phyloP scores from a whole-genome alignment of 1,139 yeast genomes.

The Scheffersomyces illinoinensis region DNA sequence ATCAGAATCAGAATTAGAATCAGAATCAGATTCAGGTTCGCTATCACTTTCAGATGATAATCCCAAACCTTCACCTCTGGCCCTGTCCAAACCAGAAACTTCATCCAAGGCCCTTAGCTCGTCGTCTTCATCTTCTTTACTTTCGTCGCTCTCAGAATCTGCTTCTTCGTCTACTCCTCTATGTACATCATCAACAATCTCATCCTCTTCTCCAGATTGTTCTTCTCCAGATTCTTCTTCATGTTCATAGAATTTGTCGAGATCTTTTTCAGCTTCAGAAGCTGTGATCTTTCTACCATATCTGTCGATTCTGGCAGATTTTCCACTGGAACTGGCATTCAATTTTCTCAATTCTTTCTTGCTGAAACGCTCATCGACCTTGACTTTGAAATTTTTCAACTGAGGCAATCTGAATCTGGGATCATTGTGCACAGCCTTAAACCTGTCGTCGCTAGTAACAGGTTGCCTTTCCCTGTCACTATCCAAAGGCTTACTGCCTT shows the following conservation, averaged over 20 bases:
- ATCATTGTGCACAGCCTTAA: slow-evolving; percentile 77
- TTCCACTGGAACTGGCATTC: slow-evolving; percentile 48
- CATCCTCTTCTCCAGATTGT: slow-evolving; percentile 16
- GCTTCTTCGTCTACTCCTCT: slow-evolving; percentile 22
- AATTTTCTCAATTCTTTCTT: slow-evolving; percentile 66
- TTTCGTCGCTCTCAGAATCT: slow-evolving; percentile 20
- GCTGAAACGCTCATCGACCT: slow-evolving; percentile 84
- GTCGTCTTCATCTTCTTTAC: slow-evolving; percentile 20
- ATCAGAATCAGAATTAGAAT: slow-evolving; percentile 34
- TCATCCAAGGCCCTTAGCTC: slow-evolving; percentile 12
- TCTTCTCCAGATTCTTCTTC: slow-evolving; percentile 30
- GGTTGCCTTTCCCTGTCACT: slow-evolving; percentile 16
- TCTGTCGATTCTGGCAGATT: slow-evolving; percentile 69
- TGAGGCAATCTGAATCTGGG: slow-evolving; percentile 84
- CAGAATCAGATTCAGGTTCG: slow-evolving; percentile 25
- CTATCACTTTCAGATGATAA: slow-evolving; percentile 20
- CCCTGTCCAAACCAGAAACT: slow-evolving; percentile 49
- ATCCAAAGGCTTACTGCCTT: slow-evolving; percentile 8
- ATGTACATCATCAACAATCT: slow-evolving; percentile 17
- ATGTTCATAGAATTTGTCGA: slow-evolving; percentile 66
- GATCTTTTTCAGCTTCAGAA: slow-evolving; percentile 38
- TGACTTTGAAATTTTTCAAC: slow-evolving; percentile 68
- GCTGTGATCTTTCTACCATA: slow-evolving; percentile 75
- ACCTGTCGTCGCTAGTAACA: slow-evolving; percentile 69
- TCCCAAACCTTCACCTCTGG: slow-evolving; percentile 64